A percentile compares a stretch with the other conserved stretches of the same genome.
Evolutionary conservation across 768 basidiomycete genomes (phyloP).

Genomic region (Ramaria sp.): DNA sequence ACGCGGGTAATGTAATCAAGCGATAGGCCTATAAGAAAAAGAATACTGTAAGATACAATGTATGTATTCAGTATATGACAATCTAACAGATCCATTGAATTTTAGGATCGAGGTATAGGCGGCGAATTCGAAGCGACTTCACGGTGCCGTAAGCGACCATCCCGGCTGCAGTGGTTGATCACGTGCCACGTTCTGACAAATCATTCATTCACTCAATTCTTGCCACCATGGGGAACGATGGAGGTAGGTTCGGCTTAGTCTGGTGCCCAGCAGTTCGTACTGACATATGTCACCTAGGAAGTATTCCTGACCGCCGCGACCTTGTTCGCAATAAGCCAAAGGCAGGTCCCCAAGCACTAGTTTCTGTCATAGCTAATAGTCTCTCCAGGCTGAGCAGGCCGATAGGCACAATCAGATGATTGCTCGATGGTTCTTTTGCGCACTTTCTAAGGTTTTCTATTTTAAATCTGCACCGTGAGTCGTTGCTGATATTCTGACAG

Average conservation of each 20-base stretch:
- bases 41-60: too few species aligned
- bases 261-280: background rate
- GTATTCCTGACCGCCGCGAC: slow-evolving; percentile 76
- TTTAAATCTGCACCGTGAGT: background rate
- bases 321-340: slow-evolving; percentile 66
- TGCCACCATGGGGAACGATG: slow-evolving; percentile 69
- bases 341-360: slow-evolving; percentile 24
- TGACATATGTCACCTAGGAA: slow-evolving; percentile 30
- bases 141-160: too few species aligned
- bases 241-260: slow-evolving; percentile 19
- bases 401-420: slow-evolving; percentile 86
- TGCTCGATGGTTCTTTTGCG: slow-evolving; percentile 88
- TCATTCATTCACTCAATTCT: background rate
- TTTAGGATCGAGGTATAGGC: too few species aligned
- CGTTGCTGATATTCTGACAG: slow-evolving; percentile 26
- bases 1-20: too few species aligned
- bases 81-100: too few species aligned
- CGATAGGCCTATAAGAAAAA: too few species aligned
- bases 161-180: background rate
- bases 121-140: too few species aligned
- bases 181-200: background rate
- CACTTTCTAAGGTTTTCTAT: slow-evolving; percentile 75
- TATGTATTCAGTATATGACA: too few species aligned
- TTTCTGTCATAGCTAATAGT: slow-evolving; percentile 1
- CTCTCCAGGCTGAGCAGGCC: slow-evolving; percentile 60